phyloP scores from a whole-genome alignment of 495 filamentous ascomycete genomes.

The Neurospora sublineolata region DNA sequence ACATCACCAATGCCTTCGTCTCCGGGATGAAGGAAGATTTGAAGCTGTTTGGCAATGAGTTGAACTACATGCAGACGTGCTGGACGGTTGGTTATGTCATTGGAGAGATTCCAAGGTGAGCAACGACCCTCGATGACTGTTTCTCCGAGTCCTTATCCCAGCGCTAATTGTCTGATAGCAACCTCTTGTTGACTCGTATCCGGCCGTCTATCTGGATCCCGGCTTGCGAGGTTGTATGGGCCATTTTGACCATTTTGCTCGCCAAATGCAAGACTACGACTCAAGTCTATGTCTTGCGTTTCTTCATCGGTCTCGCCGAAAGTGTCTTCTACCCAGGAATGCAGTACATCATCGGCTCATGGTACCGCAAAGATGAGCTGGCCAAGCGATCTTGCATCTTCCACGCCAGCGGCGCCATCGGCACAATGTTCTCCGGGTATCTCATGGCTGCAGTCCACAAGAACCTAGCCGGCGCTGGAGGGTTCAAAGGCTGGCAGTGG shows the following conservation, averaged over 20 bases:
- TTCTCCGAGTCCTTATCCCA: too few species aligned
- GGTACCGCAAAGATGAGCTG: conserved; percentile 45
- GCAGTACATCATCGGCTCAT: conserved; percentile 39
- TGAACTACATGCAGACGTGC: conserved; percentile 38
- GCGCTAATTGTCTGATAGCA: conserved; percentile 9
- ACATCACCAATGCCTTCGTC: conserved; percentile 34
- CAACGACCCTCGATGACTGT: not conserved
- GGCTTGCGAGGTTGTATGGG: conserved; percentile 42
- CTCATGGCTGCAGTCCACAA: conserved; percentile 44
- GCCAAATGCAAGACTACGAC: conserved; percentile 34
- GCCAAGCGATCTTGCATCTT: conserved; percentile 55
- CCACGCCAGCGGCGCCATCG: conserved; percentile 42
- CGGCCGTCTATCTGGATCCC: conserved; percentile 51
- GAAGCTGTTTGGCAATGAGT: conserved; percentile 42
- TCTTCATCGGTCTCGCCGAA: conserved; percentile 46
- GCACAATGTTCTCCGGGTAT: conserved; percentile 47
- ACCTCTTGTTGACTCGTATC: conserved; percentile 31
- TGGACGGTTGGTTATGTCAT: conserved; percentile 57
- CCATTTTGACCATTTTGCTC: conserved; percentile 38
- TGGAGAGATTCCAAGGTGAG: conserved; percentile 48
- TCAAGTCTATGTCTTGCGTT: conserved; percentile 45
- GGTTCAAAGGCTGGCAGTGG: conserved; percentile 39
- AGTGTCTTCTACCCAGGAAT: conserved; percentile 36
- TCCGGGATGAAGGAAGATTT: conserved; percentile 52
- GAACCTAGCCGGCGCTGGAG: conserved; percentile 39